A percentile compares a stretch with the other conserved stretches of the same genome.
Evolutionary conservation across 2,329 filamentous ascomycete species (phyloP).

Genomic region (Macroventuria anomochaeta): DNA sequence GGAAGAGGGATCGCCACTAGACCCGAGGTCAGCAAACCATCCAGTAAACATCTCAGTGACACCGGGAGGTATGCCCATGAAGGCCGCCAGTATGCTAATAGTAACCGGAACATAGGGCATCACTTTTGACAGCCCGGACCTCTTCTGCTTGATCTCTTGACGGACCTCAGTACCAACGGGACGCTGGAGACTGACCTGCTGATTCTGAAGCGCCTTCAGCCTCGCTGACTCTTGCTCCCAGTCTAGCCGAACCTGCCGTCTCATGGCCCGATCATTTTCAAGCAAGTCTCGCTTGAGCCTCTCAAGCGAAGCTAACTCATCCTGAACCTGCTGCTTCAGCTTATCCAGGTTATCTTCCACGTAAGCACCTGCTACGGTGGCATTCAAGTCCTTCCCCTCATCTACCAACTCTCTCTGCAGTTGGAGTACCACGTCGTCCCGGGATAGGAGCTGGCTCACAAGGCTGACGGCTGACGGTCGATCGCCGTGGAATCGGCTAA

Average conservation of each 20-base stretch:
- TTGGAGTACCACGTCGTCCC: neutral
- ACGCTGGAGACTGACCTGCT: constrained; percentile 14
- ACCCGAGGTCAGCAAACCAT: constrained; percentile 7
- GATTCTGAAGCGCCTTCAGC: neutral
- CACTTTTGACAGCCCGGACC: neutral
- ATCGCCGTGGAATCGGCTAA: constrained; percentile 2
- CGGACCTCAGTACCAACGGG: constrained; percentile 15
- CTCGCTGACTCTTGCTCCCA: constrained; percentile 11
- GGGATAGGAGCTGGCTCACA: neutral
- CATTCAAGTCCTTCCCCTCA: neutral
- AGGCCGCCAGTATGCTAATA: constrained; percentile 6
- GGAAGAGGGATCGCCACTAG: neutral
- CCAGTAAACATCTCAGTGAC: constrained; percentile 6
- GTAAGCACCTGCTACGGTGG: neutral
- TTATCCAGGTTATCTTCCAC: neutral
- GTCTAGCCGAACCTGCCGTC: constrained; percentile 7
- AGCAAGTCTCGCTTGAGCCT: constrained; percentile 7
- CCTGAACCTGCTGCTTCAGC: neutral
- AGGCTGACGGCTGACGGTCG: neutral
- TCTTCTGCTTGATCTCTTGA: constrained; percentile 13
- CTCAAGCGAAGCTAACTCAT: neutral
- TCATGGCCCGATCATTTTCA: constrained; percentile 12
- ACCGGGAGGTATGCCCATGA: constrained; percentile 12
- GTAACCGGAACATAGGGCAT: constrained; percentile 9
- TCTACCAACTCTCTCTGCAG: neutral